These are phyloP conservation scores for Tympanopsis confertula DNA, from an alignment of 2,329 filamentous ascomycete genomes.

Conservation along the genomic window DNA sequence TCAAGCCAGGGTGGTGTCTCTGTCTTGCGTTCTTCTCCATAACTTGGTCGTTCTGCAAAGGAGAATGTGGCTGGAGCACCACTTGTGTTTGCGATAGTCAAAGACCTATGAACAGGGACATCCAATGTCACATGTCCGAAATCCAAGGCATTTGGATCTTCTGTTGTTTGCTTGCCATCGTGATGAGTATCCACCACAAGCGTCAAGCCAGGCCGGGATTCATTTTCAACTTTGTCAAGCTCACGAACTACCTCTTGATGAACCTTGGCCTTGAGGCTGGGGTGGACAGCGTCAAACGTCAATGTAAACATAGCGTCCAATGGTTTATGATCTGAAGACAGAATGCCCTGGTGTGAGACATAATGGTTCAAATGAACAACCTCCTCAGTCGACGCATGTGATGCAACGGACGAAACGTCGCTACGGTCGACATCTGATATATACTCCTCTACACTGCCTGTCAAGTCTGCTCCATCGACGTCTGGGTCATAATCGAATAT, in stretches of 20 bases:
- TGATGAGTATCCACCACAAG: slow-evolving; percentile 59
- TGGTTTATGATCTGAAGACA: slow-evolving; percentile 93
- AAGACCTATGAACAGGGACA: slow-evolving; percentile 47
- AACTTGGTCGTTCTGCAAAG: slow-evolving; percentile 62
- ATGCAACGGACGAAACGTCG: slow-evolving; percentile 30
- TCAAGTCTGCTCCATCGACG: slow-evolving; percentile 48
- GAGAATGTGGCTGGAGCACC: slow-evolving; percentile 67
- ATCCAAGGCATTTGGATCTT: slow-evolving; percentile 48
- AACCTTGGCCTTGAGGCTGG: slow-evolving; percentile 70
- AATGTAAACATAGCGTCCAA: slow-evolving; percentile 72
- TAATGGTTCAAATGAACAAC: slow-evolving; percentile 56
- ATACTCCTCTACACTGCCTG: slow-evolving; percentile 41
- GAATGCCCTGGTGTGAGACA: slow-evolving; percentile 75
- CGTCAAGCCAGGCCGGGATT: slow-evolving; percentile 71
- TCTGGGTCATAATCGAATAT: slow-evolving; percentile 87
- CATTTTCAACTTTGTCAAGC: slow-evolving; percentile 83
- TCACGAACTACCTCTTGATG: slow-evolving; percentile 80
- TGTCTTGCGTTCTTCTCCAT: slow-evolving; percentile 23
- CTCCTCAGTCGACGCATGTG: slow-evolving; percentile 27
- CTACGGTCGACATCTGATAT: slow-evolving; percentile 39
- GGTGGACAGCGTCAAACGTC: slow-evolving; percentile 76
- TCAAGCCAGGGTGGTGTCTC: neutral
- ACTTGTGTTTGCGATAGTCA: slow-evolving; percentile 89
- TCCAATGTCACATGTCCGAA: slow-evolving; percentile 68
- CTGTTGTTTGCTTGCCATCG: neutral